Evolutionary conservation across 2,329 filamentous ascomycete species (phyloP), one percentile per base, ranked within the genome.

Genomic region (Botrytis tulipae): DNA sequence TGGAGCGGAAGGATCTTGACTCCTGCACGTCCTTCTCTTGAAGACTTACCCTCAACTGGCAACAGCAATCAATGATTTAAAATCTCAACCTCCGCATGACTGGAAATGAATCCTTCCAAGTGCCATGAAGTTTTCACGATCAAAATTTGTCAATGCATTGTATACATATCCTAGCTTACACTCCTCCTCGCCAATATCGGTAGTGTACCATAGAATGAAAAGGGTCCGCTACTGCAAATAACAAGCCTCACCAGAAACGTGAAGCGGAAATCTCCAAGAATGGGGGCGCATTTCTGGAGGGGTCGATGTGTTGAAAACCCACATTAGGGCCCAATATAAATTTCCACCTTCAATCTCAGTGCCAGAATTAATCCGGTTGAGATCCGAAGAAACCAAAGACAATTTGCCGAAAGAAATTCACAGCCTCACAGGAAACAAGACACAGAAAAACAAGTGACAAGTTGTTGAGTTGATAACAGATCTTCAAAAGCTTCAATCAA

Each of bases 51-150:
- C 48, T 32, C 32, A 48, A 32, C 42, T 22, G n/a, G 35, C 2
- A 72, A 37, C 22, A n/a, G 40, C 40, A 44, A 68, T 44, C 42
- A 44, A 57, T 22, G 37, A 29, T 44, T 46, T 51, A 40, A 68
- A 57, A 65, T 51, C 44, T 59, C 32, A 37, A 67, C n/a, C n/a
- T 35, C 62, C 62, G 62, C 46, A 68, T 57, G 62, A 71, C 62
- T 48, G 12, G 61, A 65, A 59, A 59, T 29, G 37, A 68, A 72
- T 18, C 32, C 46, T 59, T 48, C 12, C 32, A 40, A 54, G 18
- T 48, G 40, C 70, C 42, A 48, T 71, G 62, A 60, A 68, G 70
- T 51, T 72, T 68, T 68, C 37, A 59, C 42, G 61, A 69, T 59
- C 48, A 32, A 57, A 44, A 22, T 57, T 42, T 25, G 66, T 69